Base-by-base conservation (phyloP, 2,329 filamentous ascomycete genomes). In the Aspergillus niger region DNA sequence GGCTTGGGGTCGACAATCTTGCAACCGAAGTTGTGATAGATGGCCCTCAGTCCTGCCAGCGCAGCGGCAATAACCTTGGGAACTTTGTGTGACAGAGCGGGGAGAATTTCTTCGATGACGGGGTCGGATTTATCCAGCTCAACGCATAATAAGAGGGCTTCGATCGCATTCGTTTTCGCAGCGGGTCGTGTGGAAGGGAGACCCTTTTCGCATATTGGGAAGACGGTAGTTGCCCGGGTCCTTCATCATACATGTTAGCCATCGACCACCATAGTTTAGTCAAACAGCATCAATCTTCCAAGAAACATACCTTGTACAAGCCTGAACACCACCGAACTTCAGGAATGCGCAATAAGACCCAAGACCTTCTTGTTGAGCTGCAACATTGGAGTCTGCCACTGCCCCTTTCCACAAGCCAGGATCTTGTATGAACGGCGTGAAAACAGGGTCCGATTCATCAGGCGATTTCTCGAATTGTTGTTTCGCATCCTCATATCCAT, bases 1-100 rank as follows among this genome's bases (percentile, higher is more conserved):
- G 91, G 89, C 74, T 99, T 97, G 3, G 96, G 92, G 72, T 99
- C 95, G 53, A 95, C 89, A 17, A 92, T 87, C 78, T 97, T 97
- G 81, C 92, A 96, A 59, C 96, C 95, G 75, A 93, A 99, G 72
- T 91, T 95, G 76, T 97, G 92, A 73, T 91, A 95, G 61, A 98
- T 92, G 51, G 89, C 84, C 0, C 90, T 92, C 47, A 99, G 80
- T 1, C 91, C 91, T 30, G 87, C 84, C 17, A 97, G 81, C 0
- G 90, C 89, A 5, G 88, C 89, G 1, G 87, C 88, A 63, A 97
- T 87, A 67, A 96, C 86, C 77, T 98, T 98, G 3, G 94, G 93
- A 65, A 92, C 90, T 79, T 97, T 98, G 79, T 96, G 90, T 5
- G 89, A 87, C 15, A 97, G 81, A 5, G 88, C 86, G 2, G 92